A percentile compares a stretch with the other conserved stretches of the same genome.
These are phyloP conservation scores for Hemileccinum impolitum DNA, from an alignment of 768 basidiomycete genomes.

Conservation along the genomic window DNA sequence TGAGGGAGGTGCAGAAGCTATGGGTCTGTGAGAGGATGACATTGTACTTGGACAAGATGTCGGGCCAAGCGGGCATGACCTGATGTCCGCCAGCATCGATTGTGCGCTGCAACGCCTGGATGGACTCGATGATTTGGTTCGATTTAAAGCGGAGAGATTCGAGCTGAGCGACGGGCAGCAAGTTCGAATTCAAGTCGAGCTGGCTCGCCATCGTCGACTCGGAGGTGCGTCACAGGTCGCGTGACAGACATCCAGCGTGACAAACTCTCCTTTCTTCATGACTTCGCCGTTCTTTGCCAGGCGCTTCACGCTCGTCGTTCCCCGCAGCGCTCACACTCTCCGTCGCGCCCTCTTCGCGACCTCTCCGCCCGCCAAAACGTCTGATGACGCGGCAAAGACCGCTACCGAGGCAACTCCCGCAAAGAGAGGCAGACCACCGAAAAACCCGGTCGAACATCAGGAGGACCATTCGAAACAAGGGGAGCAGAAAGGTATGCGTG, in stretches of 20 bases:
- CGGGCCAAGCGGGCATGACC: conserved; percentile 81
- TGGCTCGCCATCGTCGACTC: too few species aligned
- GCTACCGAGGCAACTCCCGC: not conserved
- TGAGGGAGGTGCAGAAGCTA: conserved; percentile 64
- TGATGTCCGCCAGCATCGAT: conserved; percentile 43
- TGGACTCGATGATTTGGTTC: conserved; percentile 76
- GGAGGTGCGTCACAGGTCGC: conserved; percentile 14
- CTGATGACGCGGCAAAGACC: not conserved
- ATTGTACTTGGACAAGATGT: conserved; percentile 83
- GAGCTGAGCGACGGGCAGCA: conserved; percentile 62
- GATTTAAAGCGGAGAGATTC: conserved; percentile 77
- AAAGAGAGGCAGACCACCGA: conserved; percentile 9
- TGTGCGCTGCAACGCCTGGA: conserved; percentile 58
- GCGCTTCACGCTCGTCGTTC: conserved; percentile 2
- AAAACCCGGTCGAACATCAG: not conserved
- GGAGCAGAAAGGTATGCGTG: conserved; percentile 15
- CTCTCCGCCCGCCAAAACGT: conserved; percentile 5
- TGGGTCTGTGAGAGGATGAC: conserved; percentile 80
- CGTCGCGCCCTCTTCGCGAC: conserved; percentile 29
- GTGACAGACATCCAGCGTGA: conserved; percentile 21
- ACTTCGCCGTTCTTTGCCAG: conserved; percentile 16
- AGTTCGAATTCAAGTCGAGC: too few species aligned
- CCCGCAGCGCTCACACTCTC: not conserved
- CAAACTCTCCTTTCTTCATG: conserved; percentile 1
- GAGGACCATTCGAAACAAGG: not conserved